Base-by-base conservation (phyloP, 306 rosid genomes). In the Lithocarpus polystachyus region DNA sequence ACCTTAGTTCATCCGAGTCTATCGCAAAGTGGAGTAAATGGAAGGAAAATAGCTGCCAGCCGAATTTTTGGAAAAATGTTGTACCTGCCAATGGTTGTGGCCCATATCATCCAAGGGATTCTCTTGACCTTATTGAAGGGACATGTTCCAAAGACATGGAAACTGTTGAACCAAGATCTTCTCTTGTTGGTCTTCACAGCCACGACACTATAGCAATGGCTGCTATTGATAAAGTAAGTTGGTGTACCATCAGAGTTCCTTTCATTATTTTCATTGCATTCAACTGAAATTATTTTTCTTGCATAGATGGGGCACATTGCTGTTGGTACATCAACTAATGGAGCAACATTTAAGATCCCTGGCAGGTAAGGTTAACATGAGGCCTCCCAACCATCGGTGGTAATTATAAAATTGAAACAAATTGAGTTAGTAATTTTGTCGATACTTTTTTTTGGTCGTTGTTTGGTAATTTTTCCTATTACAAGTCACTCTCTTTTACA, bases 161-260 rank as follows among this genome's bases (percentile, higher is more conserved):
- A 73, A 77, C 65, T 61, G 53, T 76, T 35, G 71, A 77, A 74
- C 77, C 82, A 59, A 79, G 85, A 60, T 87, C 81, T 31, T 83
- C 84, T 75, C 91, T 26, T 37, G 70, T 90, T 78, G 92, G 92
- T 83, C 82, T 55, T 71, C 89, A 86, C 68, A 92, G 89, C 88
- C 99, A 92, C 13, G 99, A 95, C 80, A 95, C 99, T 52, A 92
- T 95, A 85, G 89, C 99, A 71, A 91, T 95, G 96, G 96, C 98
- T 64, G 99, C 84, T 73, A 81, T 95, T 78, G 99, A 95, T 83
- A 90, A 79, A 79, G 98, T 89, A 87, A 85, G 90, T 57, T 78
- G 57, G 45, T 40, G 29, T 64, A 65, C 62, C 43, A 12, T 20
- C 31, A n/a, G 18, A 24, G 2, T 68, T 45, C 78, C 29, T 29